These are phyloP conservation scores for Coemansia sp. DNA, from an alignment of 192 early-diverging fungal species.

Conservation along the genomic window DNA sequence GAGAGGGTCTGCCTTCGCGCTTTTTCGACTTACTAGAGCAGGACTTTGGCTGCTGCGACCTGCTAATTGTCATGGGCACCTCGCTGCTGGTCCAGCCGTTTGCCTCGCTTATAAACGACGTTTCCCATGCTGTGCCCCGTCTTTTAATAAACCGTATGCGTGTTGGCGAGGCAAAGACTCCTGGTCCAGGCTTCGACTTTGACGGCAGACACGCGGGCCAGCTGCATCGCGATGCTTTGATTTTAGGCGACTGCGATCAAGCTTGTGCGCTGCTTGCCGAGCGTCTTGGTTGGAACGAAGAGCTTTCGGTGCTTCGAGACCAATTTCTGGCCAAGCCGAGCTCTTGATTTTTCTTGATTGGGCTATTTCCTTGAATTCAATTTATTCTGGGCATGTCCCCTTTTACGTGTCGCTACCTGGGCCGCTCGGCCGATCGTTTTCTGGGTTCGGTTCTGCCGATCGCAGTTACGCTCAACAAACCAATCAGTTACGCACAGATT, in stretches of 20 bases:
- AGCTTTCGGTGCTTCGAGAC: slow-evolving; percentile 28
- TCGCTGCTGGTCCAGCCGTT: slow-evolving; percentile 91
- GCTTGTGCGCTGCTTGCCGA: slow-evolving; percentile 71
- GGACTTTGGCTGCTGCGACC: slow-evolving; percentile 79
- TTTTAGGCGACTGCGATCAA: slow-evolving; percentile 82
- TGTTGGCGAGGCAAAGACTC: slow-evolving; percentile 63
- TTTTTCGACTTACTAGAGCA: slow-evolving; percentile 63
- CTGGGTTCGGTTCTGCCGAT: slow-evolving; percentile 1
- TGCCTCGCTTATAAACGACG: slow-evolving; percentile 71
- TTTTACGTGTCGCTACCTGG: not conserved
- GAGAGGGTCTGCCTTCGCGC: slow-evolving; percentile 79
- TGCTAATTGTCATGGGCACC: slow-evolving; percentile 94
- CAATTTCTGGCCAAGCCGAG: slow-evolving; percentile 12
- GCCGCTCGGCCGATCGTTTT: slow-evolving; percentile 18
- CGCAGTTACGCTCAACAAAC: slow-evolving; percentile 2
- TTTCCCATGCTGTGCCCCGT: slow-evolving; percentile 68
- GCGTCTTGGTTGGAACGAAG: slow-evolving; percentile 70
- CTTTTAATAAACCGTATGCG: slow-evolving; percentile 88
- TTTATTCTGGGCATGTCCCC: slow-evolving; percentile 1
- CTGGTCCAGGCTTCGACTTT: slow-evolving; percentile 76
- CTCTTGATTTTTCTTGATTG: not conserved
- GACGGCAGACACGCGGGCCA: slow-evolving; percentile 60
- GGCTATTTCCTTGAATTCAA: not conserved
- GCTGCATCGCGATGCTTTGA: slow-evolving; percentile 75
- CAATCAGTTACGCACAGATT: slow-evolving; percentile 8